Evolutionary conservation across 305 asterid genomes (phyloP).

Genomic region (Fraxinus floribunda): DNA sequence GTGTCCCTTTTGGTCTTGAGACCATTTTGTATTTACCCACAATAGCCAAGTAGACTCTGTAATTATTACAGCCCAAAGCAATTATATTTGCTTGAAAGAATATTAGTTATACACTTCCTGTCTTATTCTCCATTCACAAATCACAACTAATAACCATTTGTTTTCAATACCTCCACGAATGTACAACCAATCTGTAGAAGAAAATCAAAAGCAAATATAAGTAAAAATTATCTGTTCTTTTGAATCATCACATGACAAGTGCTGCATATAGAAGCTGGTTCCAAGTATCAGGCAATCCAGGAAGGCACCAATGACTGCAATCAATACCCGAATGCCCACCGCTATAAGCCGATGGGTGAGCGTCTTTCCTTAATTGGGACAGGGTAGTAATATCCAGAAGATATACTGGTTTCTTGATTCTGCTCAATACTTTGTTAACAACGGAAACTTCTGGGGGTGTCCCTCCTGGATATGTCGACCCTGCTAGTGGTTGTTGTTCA

Average conservation of each 20-base stretch:
- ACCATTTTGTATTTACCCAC: not conserved
- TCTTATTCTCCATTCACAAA: conserved; percentile 34
- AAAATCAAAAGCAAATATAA: conserved; percentile 23
- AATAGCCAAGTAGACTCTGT: not conserved
- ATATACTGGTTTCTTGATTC: conserved; percentile 47
- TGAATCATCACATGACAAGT: conserved; percentile 41
- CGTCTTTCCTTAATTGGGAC: conserved; percentile 70
- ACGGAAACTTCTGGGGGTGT: conserved; percentile 48
- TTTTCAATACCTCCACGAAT: conserved; percentile 20
- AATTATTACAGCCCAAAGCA: not conserved
- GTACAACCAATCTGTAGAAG: conserved; percentile 23
- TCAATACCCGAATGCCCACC: conserved; percentile 52
- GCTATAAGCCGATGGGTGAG: conserved; percentile 64
- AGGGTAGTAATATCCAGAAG: conserved; percentile 61
- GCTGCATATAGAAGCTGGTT: conserved; percentile 69
- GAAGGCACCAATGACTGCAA: conserved; percentile 85
- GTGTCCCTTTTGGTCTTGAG: not conserved
- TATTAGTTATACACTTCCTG: conserved; percentile 28
- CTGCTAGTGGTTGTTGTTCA: conserved; percentile 50
- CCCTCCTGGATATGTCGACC: conserved; percentile 60
- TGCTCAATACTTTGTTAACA: conserved; percentile 44
- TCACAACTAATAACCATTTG: not conserved
- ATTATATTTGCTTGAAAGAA: not conserved
- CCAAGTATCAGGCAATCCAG: conserved; percentile 82
- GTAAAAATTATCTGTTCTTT: not conserved